These are phyloP conservation scores for Logfia minima DNA, from an alignment of 129 eudicot genomes.

Conservation along the genomic window DNA sequence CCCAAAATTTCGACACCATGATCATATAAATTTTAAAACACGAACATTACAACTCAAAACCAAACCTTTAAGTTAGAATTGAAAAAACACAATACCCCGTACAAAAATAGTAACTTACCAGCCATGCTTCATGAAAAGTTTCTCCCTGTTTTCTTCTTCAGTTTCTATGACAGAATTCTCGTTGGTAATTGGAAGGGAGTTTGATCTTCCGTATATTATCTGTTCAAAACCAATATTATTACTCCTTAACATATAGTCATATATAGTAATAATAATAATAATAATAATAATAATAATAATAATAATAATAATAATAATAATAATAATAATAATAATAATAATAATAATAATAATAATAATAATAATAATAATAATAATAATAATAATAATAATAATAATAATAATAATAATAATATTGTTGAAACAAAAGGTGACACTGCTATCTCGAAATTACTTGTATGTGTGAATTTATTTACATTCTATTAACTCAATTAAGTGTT, in stretches of 20 bases:
- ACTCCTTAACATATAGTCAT: neutral
- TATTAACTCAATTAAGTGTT: neutral
- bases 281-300: neutral
- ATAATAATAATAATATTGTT: neutral
- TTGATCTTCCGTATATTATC: constrained; percentile 41
- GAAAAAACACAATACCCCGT: no score
- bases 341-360: neutral
- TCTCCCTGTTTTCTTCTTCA: constrained; percentile 34
- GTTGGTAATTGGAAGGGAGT: constrained; percentile 36
- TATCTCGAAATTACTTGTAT: no score
- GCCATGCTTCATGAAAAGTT: constrained; percentile 46
- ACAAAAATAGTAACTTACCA: constrained; percentile 41
- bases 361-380: neutral
- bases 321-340: neutral
- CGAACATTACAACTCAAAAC: neutral
- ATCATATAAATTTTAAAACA: neutral
- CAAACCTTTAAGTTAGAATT: no score
- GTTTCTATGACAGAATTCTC: constrained; percentile 9
- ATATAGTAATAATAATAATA: no score
- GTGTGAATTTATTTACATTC: no score
- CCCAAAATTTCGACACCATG: neutral
- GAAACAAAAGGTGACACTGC: neutral
- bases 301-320: neutral
- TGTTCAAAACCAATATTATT: neutral
- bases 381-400: no score